A percentile compares a stretch with the other conserved stretches of the same genome.
Conservation (phyloP, 306 rosid species). For the Lablab purpureus region DNA sequence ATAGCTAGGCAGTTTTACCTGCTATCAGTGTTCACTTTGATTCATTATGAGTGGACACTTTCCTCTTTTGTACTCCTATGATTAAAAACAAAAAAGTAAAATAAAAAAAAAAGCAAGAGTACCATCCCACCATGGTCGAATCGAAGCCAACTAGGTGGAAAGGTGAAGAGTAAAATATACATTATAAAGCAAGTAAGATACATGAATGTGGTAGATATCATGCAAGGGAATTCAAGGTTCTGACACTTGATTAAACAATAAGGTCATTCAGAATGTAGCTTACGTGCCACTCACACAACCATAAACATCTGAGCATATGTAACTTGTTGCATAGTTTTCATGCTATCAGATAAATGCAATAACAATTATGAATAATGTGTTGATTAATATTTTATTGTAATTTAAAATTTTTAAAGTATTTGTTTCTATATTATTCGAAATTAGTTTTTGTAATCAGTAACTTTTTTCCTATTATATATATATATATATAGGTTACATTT, state of each 20-base stretch:
- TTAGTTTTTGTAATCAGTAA: too few species aligned
- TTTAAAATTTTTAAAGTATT: too few species aligned
- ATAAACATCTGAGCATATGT: background rate
- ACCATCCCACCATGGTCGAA: background rate
- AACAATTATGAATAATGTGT: background rate
- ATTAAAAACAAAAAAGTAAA: background rate
- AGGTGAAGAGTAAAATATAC: slow-evolving; percentile 10
- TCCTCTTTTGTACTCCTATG: slow-evolving; percentile 3
- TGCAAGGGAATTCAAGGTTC: background rate
- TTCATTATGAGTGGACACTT: slow-evolving; percentile 2
- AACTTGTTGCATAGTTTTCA: background rate
- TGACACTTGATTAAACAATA: background rate
- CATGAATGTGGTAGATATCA: background rate
- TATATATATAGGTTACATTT: too few species aligned
- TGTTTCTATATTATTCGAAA: too few species aligned
- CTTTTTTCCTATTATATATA: too few species aligned
- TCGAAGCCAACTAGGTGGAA: background rate
- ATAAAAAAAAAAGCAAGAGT: background rate
- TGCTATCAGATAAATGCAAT: background rate
- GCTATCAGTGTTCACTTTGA: slow-evolving; percentile 3
- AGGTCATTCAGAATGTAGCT: too few species aligned
- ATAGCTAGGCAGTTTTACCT: slow-evolving; percentile 20
- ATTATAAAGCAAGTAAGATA: background rate
- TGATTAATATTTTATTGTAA: too few species aligned
- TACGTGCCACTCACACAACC: too few species aligned